Evolutionary conservation across 1,284 basidiomycete species (phyloP), one percentile per base, ranked within the genome.

Genomic region (Cryptococcus sp.): DNA sequence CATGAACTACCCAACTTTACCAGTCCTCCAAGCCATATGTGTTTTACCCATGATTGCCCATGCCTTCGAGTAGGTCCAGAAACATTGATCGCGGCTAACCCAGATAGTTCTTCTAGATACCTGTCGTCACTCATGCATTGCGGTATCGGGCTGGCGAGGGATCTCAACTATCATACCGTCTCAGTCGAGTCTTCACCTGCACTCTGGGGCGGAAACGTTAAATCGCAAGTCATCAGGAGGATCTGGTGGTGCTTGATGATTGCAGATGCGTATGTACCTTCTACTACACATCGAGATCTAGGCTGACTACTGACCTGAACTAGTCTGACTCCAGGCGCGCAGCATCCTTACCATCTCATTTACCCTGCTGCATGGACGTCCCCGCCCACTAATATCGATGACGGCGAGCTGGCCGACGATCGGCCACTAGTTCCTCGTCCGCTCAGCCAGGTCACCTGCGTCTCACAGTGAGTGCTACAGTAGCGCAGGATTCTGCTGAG

Each of bases 181-280:
- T 47, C 35, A n/a, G 52, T 45, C 39, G 53, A 47, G 2, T 27
- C 46, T 25, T 42, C 57, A 25, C 20, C 57, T 10, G 27, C 20
- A 13, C 25, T 45, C 7, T 59, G 46, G 46, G 57, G 57, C 23
- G 57, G 57, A 22, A 42, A 49, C 25, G 42, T 59, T 3, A 43
- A 42, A 20, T 54, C 52, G 17, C 45, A 59, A 47, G 25, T 59
- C 17, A 38, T 50, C 17, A 22, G 57, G 30, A 46, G 57, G n/a
- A 54, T 59, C 4, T 59, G 57, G 57, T 59, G 53, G 52, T 59
- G 57, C 39, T 40, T 59, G 40, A 55, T 54, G 57, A 50, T 59
- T 3, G 52, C 53, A 11, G 57, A 59, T 41, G 55, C 52, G 30
- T 35, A 35, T 13, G 52, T 57, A 27, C 23, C 40, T 52, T 25